Base-by-base conservation (phyloP, 768 basidiomycete genomes). In the Hygrophorus russula region DNA sequence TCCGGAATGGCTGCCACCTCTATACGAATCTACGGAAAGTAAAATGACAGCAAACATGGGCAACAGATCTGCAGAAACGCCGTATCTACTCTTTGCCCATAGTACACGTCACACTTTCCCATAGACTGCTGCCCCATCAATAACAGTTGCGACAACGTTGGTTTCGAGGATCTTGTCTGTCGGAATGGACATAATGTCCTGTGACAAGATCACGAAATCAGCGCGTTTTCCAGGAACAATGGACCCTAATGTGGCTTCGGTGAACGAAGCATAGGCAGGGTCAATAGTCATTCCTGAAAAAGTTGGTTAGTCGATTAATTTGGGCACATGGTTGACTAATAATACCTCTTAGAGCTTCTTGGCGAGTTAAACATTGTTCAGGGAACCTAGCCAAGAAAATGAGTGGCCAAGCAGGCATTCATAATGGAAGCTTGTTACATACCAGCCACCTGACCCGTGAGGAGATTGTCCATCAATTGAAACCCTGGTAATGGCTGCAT, bases 181-280 rank as follows among this genome's bases (percentile, higher is more conserved):
- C 2, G 76, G 67, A 10, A 90, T 59, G 11, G 62, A 62, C 81
- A 93, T 83, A 49, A 94, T 82, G 57, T 96, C 80, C 47, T 76
- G 76, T 5, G 84, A 83, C 46, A 92, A 69, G 12, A 96, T 66
- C n/a, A 85, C 80, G 51, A 81, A 86, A 59, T 97, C 92, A 5
- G 89, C 92, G 24, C 73, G 68, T 56, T 90, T 91, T 13, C 90
- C 89, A 1, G 70, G 59, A 32, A 74, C 71, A 31, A 96, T 69
- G 3, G 85, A 85, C n/a, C 92, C 92, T 7, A 87, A 68, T 2
- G 54, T 62, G 33, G 70, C 55, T 51, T 90, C 86, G 0, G 76
- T 76, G 62, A 93, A 92, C 0, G 84, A 82, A 12, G 92, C 90
- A 57, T 84, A 91, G 0, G 90, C 90, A 5, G 87, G 76, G 53